Base-by-base conservation (phyloP, 768 basidiomycete genomes). In the Phylloporus scabripes region DNA sequence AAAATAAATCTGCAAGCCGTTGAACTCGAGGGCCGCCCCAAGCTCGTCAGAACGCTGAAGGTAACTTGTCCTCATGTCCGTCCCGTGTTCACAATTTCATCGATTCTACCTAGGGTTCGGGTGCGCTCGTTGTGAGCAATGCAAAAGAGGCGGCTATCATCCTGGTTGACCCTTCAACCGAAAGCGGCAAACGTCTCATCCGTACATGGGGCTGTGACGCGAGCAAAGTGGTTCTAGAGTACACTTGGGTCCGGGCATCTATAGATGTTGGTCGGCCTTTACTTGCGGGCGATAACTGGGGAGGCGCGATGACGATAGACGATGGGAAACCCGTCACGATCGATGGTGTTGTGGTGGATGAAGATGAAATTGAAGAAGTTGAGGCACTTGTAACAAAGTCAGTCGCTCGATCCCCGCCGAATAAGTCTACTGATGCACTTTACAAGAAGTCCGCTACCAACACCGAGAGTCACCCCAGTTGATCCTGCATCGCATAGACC, bases 361-460 rank as follows among this genome's bases (percentile, higher is more conserved):
- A 69, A 42, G 74, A 71, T 15, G 70, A 67, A 24, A 63, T 63
- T 4, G 66, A 69, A 20, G 74, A 69, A 21, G 74, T 72, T 47
- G 70, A 68, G 50, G 68, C 58, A 53, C 54, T 57, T 47, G 57
- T 63, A 26, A 59, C 64, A 48, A 76, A 79, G 77, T 81, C 70
- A 70, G 78, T 72, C 42, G 20, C 29, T 44, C 40, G 42, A 50
- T 47, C 50, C 49, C 44, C 48, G 36, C 44, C 24, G 21, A 26
- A 29, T 48, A 54, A 51, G 20, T 48, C 40, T 47, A 46, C 45
- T 62, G 53, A 66, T 56, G 12, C 36, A 20, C 21, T 45, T 55
- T 42, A 59, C 62, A 76, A 81, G 77, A 78, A 80, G 78, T 58
- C 73, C 77, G 46, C 61, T 84, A 46, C 82, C 82, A 28, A 84